phyloP scores from a whole-genome alignment of 2,329 filamentous ascomycete species.

The Penicillium corylophilum region DNA sequence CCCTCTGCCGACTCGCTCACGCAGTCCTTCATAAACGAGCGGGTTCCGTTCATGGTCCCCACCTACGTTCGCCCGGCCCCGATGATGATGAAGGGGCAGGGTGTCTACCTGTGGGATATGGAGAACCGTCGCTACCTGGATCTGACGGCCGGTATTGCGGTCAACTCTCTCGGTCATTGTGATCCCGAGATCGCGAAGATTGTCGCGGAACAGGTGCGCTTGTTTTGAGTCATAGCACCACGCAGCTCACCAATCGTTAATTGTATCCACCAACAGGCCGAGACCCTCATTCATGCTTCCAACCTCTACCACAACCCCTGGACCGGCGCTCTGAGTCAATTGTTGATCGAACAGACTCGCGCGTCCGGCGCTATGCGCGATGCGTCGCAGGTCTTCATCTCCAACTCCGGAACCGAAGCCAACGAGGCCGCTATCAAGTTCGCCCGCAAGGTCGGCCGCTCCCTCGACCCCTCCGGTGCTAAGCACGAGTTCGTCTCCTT shows the following conservation, averaged over 20 bases:
- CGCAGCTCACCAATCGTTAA: constrained; percentile 5
- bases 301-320: constrained; percentile 98
- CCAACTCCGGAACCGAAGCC: constrained; percentile 94
- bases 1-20: constrained; percentile 72
- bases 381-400: constrained; percentile 80
- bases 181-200: constrained; percentile 75
- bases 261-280: constrained; percentile 47
- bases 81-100: constrained; percentile 84
- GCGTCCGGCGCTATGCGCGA: constrained; percentile 79
- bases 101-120: constrained; percentile 85
- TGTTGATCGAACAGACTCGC: constrained; percentile 77
- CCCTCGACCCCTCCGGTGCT: constrained; percentile 64
- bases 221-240: not conserved
- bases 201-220: constrained; percentile 69
- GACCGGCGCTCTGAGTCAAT: constrained; percentile 84
- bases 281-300: constrained; percentile 83
- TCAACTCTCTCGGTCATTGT: constrained; percentile 88
- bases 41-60: constrained; percentile 87
- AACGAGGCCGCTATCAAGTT: constrained; percentile 99
- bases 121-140: constrained; percentile 89
- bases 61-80: constrained; percentile 90
- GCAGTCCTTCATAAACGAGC: constrained; percentile 69
- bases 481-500: constrained; percentile 91
- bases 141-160: constrained; percentile 93
- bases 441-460: constrained; percentile 83